Percentiles rank a stretch among this genome's conserved stretches.
Conservation (phyloP, 2,329 filamentous ascomycete species). For the Nigrospora sphaerica region DNA sequence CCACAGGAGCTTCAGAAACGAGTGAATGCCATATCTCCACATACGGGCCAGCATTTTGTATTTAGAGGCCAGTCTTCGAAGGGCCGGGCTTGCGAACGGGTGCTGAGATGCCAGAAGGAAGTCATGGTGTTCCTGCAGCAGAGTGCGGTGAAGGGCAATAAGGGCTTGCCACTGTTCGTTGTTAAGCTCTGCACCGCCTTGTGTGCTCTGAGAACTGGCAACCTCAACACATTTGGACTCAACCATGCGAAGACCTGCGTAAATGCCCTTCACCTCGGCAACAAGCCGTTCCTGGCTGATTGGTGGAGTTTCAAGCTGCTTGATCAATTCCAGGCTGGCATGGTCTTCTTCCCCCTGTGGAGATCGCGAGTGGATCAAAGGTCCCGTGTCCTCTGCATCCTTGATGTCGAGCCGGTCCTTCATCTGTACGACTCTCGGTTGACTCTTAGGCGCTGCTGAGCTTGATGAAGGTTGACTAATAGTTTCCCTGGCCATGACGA, state of each 20-base stretch:
- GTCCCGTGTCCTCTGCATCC: too few relatives aligned
- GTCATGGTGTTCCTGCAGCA: constrained; percentile 77
- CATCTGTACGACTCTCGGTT: too few relatives aligned
- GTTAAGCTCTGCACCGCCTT: constrained; percentile 34
- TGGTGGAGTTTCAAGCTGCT: neutral
- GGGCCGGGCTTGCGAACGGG: constrained; percentile 61
- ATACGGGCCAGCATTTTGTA: constrained; percentile 89
- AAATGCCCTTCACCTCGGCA: constrained; percentile 76
- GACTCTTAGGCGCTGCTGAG: too few relatives aligned
- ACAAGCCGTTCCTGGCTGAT: constrained; percentile 45
- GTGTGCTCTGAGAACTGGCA: constrained; percentile 47
- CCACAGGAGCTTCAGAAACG: constrained; percentile 69
- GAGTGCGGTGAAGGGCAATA: constrained; percentile 71
- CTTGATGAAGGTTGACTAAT: too few relatives aligned
- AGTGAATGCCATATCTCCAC: constrained; percentile 90
- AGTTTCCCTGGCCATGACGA: too few relatives aligned
- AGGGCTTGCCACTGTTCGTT: constrained; percentile 78
- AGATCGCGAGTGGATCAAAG: too few relatives aligned
- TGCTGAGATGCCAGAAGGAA: constrained; percentile 86
- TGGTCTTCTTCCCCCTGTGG: too few relatives aligned
- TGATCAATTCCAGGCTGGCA: too few relatives aligned
- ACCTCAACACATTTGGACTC: constrained; percentile 84
- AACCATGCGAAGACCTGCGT: constrained; percentile 76
- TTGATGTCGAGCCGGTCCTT: too few relatives aligned
- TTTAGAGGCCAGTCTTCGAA: constrained; percentile 65